phyloP scores from a whole-genome alignment of 169 alveolate genomes.

The Plasmodium ovale region DNA sequence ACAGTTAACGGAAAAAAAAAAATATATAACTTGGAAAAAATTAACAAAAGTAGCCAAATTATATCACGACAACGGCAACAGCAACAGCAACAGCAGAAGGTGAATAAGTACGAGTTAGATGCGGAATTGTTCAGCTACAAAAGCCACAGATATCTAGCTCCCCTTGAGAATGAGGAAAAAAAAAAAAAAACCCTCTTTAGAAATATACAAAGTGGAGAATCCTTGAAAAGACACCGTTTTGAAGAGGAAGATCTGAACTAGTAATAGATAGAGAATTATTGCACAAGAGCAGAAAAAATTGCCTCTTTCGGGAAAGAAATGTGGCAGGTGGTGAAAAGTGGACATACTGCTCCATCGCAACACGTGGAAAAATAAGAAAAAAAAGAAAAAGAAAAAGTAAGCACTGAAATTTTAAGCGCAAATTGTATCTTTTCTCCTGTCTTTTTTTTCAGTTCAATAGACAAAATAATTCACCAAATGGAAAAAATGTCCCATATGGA shows the following conservation, averaged over 20 bases:
- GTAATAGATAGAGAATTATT: too few species aligned
- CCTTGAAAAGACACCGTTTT: slow-evolving; percentile 16
- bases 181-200: background rate
- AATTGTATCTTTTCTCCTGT: background rate
- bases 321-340: background rate
- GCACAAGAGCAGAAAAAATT: too few species aligned
- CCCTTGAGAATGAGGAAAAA: background rate
- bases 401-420: background rate
- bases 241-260: slow-evolving; percentile 43
- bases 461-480: slow-evolving; percentile 43
- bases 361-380: background rate
- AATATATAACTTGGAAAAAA: slow-evolving; percentile 37
- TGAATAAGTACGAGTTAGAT: slow-evolving; percentile 64
- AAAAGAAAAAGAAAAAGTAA: slow-evolving; percentile 1
- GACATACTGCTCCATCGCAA: background rate
- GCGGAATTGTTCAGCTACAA: slow-evolving; percentile 31
- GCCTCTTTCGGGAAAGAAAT: too few species aligned
- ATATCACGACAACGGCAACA: background rate
- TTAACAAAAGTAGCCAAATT: slow-evolving; percentile 1
- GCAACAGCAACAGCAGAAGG: background rate
- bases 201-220: background rate
- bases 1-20: slow-evolving; percentile 59
- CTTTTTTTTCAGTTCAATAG: slow-evolving; percentile 40
- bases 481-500: slow-evolving; percentile 25
- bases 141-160: slow-evolving; percentile 8